Percentiles rank a stretch among this genome's conserved stretches.
These are phyloP conservation scores for Cinchona pubescens DNA, from an alignment of 257 asterid genomes.

Conservation along the genomic window DNA sequence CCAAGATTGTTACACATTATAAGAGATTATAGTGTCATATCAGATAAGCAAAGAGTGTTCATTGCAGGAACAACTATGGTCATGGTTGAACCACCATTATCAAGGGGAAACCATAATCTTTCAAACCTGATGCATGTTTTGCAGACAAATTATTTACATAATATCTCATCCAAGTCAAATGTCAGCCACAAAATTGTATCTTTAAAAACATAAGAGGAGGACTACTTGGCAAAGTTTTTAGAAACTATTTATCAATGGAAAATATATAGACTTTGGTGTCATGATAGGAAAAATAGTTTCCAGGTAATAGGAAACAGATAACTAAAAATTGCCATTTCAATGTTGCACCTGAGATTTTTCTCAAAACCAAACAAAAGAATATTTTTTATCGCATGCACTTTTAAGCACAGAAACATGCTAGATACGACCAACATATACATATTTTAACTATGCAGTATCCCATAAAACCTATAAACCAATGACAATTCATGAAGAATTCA, in stretches of 20 bases:
- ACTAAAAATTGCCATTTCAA: neutral
- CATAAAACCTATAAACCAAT: neutral
- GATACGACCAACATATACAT: neutral
- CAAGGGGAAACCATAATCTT: neutral
- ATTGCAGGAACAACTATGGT: neutral
- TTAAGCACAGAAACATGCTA: neutral
- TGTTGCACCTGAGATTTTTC: neutral
- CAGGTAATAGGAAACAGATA: neutral
- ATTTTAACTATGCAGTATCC: neutral
- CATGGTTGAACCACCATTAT: neutral
- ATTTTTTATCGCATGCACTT: neutral
- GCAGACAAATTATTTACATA: neutral
- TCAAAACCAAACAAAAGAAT: neutral
- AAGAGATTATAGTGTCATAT: neutral
- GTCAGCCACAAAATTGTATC: neutral
- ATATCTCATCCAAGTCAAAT: neutral
- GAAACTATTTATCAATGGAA: neutral
- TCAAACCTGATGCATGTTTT: neutral
- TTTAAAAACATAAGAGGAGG: neutral
- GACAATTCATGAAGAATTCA: neutral
- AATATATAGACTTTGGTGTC: neutral
- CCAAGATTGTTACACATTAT: neutral
- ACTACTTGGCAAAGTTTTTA: neutral
- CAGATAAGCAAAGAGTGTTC: neutral
- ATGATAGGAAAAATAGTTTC: neutral